Evolutionary conservation across 148 eudicot species (phyloP), one percentile per base, ranked within the genome.

Genomic region (Persicaria tinctoria): DNA sequence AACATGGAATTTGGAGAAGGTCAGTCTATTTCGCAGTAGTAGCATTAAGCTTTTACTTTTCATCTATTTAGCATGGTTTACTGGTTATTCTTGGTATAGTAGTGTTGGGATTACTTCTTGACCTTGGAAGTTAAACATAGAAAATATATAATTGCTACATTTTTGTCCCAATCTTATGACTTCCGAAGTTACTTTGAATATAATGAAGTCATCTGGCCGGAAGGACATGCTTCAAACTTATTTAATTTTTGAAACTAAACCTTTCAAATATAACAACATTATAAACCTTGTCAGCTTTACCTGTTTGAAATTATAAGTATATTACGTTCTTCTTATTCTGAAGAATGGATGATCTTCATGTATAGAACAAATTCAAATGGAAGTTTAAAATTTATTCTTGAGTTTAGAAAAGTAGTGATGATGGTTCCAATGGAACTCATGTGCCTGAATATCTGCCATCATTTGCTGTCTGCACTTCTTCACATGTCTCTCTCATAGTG

Each of bases 1-100:
- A 91, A 94, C 80, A 92, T 94, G 98, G 96, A 90, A 83, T 94
- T 79, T 80, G 97, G 96, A 73, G 96, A 90, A 85, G 96, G 98
- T 94, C 44, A 72, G 76, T 62, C 23, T 38, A 27, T 66, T 38
- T 41, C 12, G 47, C 48, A n/a, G 10, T 66, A 4, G 44, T 12
- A 6, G 18, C 44, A 41, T 41, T 66, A 13, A 66, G 70, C 38
- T 63, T 12, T 2, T 63, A 32, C 11, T 11, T 32, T 66, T 66
- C 48, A 44, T 66, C 17, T 66, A 47, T 14, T 44, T 13, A 41
- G 11, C 44, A 66, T 66, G 47, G 46, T 5, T 32, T 32, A 32
- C 41, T 4, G 70, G 13, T 12, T 64, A 38, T 41, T 64, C 3
- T 63, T 45, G 45, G 32, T 63, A 62, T 63, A 46, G 38, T 11